phyloP scores from a whole-genome alignment of 140 eudicot species.

The Senecio squalidus region DNA sequence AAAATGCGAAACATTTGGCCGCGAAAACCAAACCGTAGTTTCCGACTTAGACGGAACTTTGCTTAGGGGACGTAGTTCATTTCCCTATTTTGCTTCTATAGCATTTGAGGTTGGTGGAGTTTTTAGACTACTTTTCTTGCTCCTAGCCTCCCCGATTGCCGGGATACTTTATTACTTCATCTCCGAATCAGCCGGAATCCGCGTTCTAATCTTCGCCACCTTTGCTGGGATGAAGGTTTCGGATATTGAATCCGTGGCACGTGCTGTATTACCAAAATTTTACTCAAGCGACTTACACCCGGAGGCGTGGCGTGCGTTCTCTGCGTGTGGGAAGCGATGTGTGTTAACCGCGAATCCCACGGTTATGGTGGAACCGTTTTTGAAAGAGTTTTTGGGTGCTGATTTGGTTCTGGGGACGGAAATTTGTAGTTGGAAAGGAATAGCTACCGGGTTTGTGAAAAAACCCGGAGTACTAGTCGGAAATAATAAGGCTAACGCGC shows the following conservation, averaged over 20 bases:
- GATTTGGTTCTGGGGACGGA: conserved; percentile 59
- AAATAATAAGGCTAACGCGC: conserved; percentile 42
- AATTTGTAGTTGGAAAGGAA: conserved; percentile 29
- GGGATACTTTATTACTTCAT: conserved; percentile 44
- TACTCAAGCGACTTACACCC: conserved; percentile 51
- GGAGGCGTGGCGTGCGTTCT: conserved; percentile 54
- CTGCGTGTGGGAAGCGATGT: conserved; percentile 47
- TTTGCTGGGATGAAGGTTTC: conserved; percentile 46
- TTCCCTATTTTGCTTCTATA: conserved; percentile 52
- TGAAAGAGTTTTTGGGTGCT: conserved; percentile 49
- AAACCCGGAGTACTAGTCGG: conserved; percentile 48
- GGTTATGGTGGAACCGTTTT: conserved; percentile 54
- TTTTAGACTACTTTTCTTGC: conserved; percentile 39
- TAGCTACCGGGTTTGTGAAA: conserved; percentile 47
- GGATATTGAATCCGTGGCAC: conserved; percentile 54
- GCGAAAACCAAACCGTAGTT: conserved; percentile 43
- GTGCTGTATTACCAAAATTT: conserved; percentile 51
- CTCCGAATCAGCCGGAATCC: conserved; percentile 57
- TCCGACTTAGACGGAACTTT: conserved; percentile 57
- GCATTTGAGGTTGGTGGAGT: conserved; percentile 60
- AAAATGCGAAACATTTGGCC: conserved; percentile 33
- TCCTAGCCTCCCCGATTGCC: conserved; percentile 43
- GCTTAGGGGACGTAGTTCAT: conserved; percentile 50
- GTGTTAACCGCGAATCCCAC: conserved; percentile 54
- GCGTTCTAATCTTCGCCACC: conserved; percentile 46